Conservation (phyloP, 805 yeast genomes). For the Metschnikowia aberdeeniae region DNA sequence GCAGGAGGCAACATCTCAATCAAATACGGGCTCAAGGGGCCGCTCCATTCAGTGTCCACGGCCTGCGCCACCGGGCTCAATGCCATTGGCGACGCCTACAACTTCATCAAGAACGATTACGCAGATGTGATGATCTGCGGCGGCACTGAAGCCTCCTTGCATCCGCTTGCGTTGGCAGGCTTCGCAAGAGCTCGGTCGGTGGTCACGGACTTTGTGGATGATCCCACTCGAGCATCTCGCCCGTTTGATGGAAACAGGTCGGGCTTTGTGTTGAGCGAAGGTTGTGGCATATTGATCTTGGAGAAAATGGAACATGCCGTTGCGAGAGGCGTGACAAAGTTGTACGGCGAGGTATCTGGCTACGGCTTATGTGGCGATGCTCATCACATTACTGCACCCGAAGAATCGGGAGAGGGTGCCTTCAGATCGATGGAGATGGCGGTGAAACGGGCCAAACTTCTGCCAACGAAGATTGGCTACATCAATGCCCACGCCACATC, state of each 20-base stretch:
- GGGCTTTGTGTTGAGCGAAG: constrained; percentile 94
- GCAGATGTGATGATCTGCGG: constrained; percentile 90
- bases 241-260: constrained; percentile 79
- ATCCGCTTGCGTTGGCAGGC: constrained; percentile 85
- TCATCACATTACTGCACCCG: constrained; percentile 88
- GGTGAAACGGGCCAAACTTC: constrained; percentile 45
- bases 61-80: constrained; percentile 98
- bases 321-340: constrained; percentile 47
- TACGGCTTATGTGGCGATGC: constrained; percentile 94
- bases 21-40: constrained; percentile 71
- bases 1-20: constrained; percentile 91
- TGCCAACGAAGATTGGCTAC: constrained; percentile 56
- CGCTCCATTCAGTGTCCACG: constrained; percentile 82
- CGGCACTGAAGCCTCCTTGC: constrained; percentile 84
- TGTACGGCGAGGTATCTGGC: constrained; percentile 80
- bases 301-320: constrained; percentile 78
- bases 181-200: constrained; percentile 87
- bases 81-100: constrained; percentile 87
- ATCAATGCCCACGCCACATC: constrained; percentile 98
- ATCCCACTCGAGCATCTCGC: constrained; percentile 65
- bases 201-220: constrained; percentile 56
- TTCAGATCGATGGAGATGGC: constrained; percentile 78
- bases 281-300: constrained; percentile 75
- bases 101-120: constrained; percentile 74
- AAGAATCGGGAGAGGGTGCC: constrained; percentile 81